phyloP scores from a whole-genome alignment of 441 rosid species.

The Bruguiera hainesii region DNA sequence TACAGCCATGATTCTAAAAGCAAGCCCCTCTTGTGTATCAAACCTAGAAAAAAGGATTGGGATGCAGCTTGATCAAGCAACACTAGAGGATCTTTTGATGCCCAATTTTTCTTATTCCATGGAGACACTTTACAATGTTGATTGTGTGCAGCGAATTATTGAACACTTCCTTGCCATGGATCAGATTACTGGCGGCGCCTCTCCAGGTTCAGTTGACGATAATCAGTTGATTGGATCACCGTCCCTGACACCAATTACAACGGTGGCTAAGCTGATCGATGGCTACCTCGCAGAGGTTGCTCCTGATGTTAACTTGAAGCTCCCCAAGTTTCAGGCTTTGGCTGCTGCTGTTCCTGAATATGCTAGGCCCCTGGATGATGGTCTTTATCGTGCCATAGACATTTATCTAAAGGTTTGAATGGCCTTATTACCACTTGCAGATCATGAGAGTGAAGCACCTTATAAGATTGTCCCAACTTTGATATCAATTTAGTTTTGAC shows the following conservation, averaged over 20 bases:
- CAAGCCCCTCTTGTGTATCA: conserved; percentile 54
- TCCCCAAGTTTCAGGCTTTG: conserved; percentile 87
- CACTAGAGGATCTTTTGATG: conserved; percentile 91
- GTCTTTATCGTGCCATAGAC: conserved; percentile 94
- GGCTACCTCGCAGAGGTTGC: conserved; percentile 98
- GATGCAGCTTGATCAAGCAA: conserved; percentile 96
- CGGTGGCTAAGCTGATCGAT: conserved; percentile 86
- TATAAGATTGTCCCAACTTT: conserved; percentile 5
- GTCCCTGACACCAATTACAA: conserved; percentile 72
- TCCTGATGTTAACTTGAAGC: conserved; percentile 86
- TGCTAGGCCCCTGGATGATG: conserved; percentile 87
- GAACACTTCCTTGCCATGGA: conserved; percentile 83
- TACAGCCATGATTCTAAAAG: conserved; percentile 77
- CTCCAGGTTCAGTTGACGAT: conserved; percentile 80
- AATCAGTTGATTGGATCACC: conserved; percentile 85
- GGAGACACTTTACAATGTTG: conserved; percentile 94
- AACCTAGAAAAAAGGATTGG: conserved; percentile 84
- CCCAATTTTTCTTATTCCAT: conserved; percentile 80
- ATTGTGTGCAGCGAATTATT: conserved; percentile 79
- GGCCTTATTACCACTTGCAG: not conserved
- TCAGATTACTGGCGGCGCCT: conserved; percentile 70
- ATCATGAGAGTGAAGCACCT: conserved; percentile 7
- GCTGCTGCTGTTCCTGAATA: conserved; percentile 90
- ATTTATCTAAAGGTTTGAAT: conserved; percentile 80
- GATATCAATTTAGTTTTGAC: conserved; percentile 15